These are phyloP conservation scores for Salix arbutifolia DNA, from an alignment of 345 rosid species.

Conservation along the genomic window DNA sequence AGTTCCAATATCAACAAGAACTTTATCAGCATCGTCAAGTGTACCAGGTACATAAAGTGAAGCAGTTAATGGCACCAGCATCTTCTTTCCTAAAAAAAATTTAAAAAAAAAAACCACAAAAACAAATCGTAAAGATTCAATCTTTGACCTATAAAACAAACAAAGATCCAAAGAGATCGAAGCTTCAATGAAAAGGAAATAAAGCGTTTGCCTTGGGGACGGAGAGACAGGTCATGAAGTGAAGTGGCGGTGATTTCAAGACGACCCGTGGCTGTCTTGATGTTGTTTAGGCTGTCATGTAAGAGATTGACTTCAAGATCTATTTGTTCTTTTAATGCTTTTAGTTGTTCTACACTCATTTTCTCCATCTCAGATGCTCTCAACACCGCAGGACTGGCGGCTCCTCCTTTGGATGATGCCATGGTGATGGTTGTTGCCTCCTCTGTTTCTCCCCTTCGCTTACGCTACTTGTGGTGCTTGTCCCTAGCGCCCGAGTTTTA, in stretches of 20 bases:
- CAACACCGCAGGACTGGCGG: not conserved
- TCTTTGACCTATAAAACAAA: not conserved
- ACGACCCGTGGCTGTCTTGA: conserved; percentile 85
- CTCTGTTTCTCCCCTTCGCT: not conserved
- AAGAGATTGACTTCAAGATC: conserved; percentile 89
- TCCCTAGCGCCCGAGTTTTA: too few relatives aligned
- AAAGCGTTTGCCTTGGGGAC: conserved; percentile 49
- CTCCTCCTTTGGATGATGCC: not conserved
- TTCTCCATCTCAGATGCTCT: conserved; percentile 49
- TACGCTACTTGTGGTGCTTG: too few relatives aligned
- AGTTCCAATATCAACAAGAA: conserved; percentile 92
- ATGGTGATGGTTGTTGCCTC: not conserved
- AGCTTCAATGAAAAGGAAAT: not conserved
- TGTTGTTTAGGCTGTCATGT: conserved; percentile 94
- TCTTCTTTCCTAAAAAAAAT: conserved; percentile 49
- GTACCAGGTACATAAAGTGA: conserved; percentile 87
- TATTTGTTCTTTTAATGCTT: conserved; percentile 78
- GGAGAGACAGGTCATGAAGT: conserved; percentile 77
- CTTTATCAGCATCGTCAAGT: conserved; percentile 74
- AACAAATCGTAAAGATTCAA: not conserved
- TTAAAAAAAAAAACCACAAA: not conserved
- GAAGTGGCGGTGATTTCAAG: conserved; percentile 73
- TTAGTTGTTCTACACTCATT: conserved; percentile 81
- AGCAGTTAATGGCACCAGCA: conserved; percentile 90
- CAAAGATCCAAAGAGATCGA: not conserved